These are phyloP conservation scores for barley (Hordeum vulgare) DNA, from an alignment of 176 grass and related monocot genomes.

Conservation along the genomic window DNA sequence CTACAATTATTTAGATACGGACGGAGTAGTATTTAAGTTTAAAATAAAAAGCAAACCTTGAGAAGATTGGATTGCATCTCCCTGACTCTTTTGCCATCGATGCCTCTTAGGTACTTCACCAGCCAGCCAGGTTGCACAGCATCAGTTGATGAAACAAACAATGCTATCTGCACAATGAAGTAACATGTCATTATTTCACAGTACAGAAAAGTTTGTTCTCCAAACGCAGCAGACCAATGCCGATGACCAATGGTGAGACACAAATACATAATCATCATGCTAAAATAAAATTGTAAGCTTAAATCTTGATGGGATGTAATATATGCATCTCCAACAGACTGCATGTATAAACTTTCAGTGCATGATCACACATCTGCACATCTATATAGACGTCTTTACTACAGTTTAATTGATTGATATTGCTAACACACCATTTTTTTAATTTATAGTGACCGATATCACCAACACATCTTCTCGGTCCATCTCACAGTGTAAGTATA, in stretches of 20 bases:
- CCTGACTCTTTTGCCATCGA: slow-evolving; percentile 41
- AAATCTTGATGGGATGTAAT: neutral
- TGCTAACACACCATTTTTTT: neutral
- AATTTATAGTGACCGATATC: neutral
- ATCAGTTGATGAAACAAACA: slow-evolving; percentile 89
- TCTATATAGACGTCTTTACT: neutral
- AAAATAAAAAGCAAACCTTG: slow-evolving; percentile 43
- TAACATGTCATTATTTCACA: neutral
- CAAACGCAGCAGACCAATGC: neutral
- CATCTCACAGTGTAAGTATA: neutral
- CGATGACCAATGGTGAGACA: neutral
- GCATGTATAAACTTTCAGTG: neutral
- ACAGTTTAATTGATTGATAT: neutral
- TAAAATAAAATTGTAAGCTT: neutral
- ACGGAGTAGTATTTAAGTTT: too few species aligned
- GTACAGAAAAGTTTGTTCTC: neutral
- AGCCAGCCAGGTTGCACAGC: slow-evolving; percentile 85
- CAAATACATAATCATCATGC: neutral
- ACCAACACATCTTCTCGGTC: neutral
- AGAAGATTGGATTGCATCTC: slow-evolving; percentile 73
- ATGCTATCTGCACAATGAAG: slow-evolving; percentile 52
- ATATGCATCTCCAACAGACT: neutral
- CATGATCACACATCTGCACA: neutral
- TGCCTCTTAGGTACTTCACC: slow-evolving; percentile 62
- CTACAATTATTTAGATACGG: too few species aligned